Evolutionary conservation across 768 basidiomycete species (phyloP), one percentile per base, ranked within the genome.

Genomic region (Tubosaeta brunneosetosa): DNA sequence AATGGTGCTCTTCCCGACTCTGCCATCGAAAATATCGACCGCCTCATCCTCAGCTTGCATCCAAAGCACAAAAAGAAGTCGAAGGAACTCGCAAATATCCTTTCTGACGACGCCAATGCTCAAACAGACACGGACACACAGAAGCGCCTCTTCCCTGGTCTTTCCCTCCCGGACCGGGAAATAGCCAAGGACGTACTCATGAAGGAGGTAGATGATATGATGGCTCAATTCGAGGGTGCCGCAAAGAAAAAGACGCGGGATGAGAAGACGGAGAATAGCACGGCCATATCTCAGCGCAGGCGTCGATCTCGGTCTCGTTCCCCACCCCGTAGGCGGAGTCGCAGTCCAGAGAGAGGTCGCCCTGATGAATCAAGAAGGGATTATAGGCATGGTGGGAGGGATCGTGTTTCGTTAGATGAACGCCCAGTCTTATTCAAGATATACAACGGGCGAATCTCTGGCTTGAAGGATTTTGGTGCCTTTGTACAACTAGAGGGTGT

Each of bases 391-490:
- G 74, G 62, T 34, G 63, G 70, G 54, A 74, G 70, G 47, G 72
- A 67, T 57, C 65, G 70, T 13, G 41, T 60, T 2, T 52, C 58
- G 22, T 47, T 87, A 34, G 95, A 99, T 65, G 91, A 94, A 40
- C 77, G 77, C 45, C 94, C 97, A 0, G 74, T 97, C 3, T 68
- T 97, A 41, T 98, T 85, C 82, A 98, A 98, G 76, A 92, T 98
- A 31, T 99, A 98, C 70, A 77, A 79, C 48, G 97, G 95, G 8
- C 85, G 82, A 56, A 85, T 98, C 26, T 78, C 87, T 1, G 84
- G 88, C 12, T 60, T 97, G 61, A 92, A 91, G 71, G 97, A 99
- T 55, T 99, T 98, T 66, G 97, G 97, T 49, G 94, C 92, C 0
- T 99, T 99, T 62, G 87, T 97, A 37, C 80, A 81, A 31, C 70